These are phyloP conservation scores for Gryganskiella cystojenkinii DNA, from an alignment of 192 early-diverging fungal genomes.

Conservation along the genomic window DNA sequence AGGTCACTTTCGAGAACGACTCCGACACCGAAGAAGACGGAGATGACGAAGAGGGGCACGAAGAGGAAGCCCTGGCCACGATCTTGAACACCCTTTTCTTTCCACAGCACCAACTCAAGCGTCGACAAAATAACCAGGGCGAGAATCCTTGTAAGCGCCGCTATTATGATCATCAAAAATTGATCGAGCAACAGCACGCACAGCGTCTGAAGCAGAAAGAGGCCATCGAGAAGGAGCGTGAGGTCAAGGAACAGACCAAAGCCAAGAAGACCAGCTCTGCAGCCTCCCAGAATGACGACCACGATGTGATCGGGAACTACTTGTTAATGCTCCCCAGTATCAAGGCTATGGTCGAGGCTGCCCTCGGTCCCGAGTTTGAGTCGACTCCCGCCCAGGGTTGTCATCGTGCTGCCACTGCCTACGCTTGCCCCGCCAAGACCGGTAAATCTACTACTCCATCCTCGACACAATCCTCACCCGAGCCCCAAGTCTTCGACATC, in stretches of 20 bases:
- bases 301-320: conserved; percentile 33
- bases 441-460: conserved; percentile 1
- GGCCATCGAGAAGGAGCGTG: conserved; percentile 7
- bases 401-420: too few relatives aligned
- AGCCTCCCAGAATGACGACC: conserved; percentile 3
- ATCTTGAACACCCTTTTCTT: conserved; percentile 41
- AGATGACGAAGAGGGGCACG: conserved; percentile 2
- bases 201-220: conserved; percentile 9
- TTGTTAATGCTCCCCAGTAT: conserved; percentile 34
- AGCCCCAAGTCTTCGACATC: conserved; percentile 15
- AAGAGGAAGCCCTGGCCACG: conserved; percentile 7
- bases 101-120: conserved; percentile 44
- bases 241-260: conserved; percentile 6
- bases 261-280: neutral
- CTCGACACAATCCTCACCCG: conserved; percentile 11
- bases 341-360: conserved; percentile 40
- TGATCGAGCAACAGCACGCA: neutral
- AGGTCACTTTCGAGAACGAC: neutral
- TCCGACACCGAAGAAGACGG: neutral
- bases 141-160: conserved; percentile 39
- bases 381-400: neutral
- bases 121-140: conserved; percentile 32
- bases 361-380: conserved; percentile 27
- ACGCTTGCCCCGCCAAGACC: neutral
- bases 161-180: conserved; percentile 9